Evolutionary conservation across 2,329 filamentous ascomycete species (phyloP).

Genomic region (Scortechinia acanthostroma): DNA sequence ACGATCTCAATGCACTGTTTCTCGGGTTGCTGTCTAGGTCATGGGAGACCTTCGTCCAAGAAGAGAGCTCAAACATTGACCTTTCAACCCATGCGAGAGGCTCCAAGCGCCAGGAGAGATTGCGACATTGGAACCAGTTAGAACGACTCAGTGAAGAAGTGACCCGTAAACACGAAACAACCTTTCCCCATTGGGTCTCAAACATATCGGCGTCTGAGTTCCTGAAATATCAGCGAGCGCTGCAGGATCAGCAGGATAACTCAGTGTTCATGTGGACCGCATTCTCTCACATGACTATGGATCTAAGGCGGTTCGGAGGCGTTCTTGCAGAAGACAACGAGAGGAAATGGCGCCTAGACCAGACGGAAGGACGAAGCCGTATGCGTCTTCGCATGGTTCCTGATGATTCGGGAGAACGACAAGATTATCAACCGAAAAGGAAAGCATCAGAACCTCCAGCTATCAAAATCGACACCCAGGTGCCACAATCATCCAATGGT

Average conservation of each 20-base stretch:
- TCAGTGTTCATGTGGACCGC: constrained; percentile 69
- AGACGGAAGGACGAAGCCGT: constrained; percentile 89
- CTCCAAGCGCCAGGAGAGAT: constrained; percentile 70
- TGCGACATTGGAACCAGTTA: constrained; percentile 74
- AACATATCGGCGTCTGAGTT: constrained; percentile 92
- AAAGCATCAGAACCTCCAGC: constrained; percentile 29
- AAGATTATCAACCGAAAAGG: constrained; percentile 79
- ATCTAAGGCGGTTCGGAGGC: constrained; percentile 73
- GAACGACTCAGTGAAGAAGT: constrained; percentile 63
- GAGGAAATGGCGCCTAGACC: constrained; percentile 83
- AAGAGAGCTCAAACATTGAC: constrained; percentile 74
- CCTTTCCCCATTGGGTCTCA: constrained; percentile 85
- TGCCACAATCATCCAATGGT: constrained; percentile 5
- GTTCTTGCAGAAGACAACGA: constrained; percentile 62
- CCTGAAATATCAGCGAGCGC: constrained; percentile 78
- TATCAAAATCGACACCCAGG: constrained; percentile 7
- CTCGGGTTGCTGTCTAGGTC: constrained; percentile 71
- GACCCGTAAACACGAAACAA: constrained; percentile 75
- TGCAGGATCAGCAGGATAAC: constrained; percentile 92
- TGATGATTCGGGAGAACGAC: constrained; percentile 60
- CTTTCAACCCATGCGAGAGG: constrained; percentile 68
- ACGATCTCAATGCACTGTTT: constrained; percentile 75
- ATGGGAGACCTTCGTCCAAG: constrained; percentile 81
- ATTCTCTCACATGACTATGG: constrained; percentile 72
- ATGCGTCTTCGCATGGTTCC: constrained; percentile 86